Conservation (phyloP, 78 protist genomes). For the Dictyostelium discoideum region DNA sequence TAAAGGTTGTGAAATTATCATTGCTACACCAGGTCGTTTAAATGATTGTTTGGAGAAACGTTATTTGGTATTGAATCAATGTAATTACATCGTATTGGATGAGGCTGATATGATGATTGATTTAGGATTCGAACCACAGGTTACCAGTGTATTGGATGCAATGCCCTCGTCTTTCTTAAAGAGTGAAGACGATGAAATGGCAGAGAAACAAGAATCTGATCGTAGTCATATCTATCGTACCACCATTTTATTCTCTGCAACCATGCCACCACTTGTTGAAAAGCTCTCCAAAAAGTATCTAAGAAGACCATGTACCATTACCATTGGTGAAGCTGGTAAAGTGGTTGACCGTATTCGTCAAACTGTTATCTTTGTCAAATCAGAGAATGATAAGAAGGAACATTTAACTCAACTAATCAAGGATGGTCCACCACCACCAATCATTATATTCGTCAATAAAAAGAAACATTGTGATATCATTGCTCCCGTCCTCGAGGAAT, state of each 20-base stretch:
- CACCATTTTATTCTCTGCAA: constrained; percentile 94
- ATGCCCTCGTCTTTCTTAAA: constrained; percentile 77
- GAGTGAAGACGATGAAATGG: constrained; percentile 80
- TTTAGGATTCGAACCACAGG: constrained; percentile 90
- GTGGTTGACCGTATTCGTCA: constrained; percentile 91
- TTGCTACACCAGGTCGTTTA: constrained; percentile 96
- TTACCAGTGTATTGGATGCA: constrained; percentile 81
- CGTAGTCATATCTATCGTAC: constrained; percentile 43
- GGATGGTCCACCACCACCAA: constrained; percentile 86
- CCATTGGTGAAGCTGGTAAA: constrained; percentile 90
- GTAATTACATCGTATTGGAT: constrained; percentile 94
- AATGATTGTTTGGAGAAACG: constrained; percentile 91
- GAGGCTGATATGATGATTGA: constrained; percentile 96
- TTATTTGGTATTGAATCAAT: constrained; percentile 91
- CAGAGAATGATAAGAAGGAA: constrained; percentile 75
- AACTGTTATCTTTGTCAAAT: constrained; percentile 71
- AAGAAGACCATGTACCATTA: constrained; percentile 87
- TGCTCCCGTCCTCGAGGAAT: constrained; percentile 29
- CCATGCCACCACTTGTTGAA: constrained; percentile 94
- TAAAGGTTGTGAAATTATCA: constrained; percentile 87
- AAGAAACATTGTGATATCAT: constrained; percentile 76
- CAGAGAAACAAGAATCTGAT: constrained; percentile 71
- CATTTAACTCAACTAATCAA: constrained; percentile 14
- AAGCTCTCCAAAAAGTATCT: constrained; percentile 87
- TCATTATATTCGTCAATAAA: constrained; percentile 92